These are phyloP conservation scores for Baorangia bicolor DNA, from an alignment of 768 basidiomycete genomes.

Conservation along the genomic window DNA sequence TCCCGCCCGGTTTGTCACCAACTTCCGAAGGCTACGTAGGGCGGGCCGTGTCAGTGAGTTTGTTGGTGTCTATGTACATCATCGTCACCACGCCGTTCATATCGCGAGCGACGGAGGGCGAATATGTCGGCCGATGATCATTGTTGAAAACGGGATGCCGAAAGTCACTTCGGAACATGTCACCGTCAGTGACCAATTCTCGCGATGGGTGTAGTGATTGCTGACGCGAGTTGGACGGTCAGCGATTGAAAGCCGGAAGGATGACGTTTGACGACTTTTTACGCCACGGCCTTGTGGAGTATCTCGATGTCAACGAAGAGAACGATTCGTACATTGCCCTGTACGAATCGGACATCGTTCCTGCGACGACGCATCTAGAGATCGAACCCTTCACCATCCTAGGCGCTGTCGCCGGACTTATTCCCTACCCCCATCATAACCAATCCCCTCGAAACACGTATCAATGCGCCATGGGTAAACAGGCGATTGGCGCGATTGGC, in stretches of 20 bases:
- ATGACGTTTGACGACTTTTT: slow-evolving; percentile 95
- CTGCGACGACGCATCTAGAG: slow-evolving; percentile 89
- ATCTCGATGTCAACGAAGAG: slow-evolving; percentile 98
- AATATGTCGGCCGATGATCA: slow-evolving; percentile 97
- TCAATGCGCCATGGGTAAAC: slow-evolving; percentile 99
- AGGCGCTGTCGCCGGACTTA: slow-evolving; percentile 96
- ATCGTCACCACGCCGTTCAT: slow-evolving; percentile 92
- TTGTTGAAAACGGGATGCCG: slow-evolving; percentile 80
- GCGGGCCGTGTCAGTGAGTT: slow-evolving; percentile 94
- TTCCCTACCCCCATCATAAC: slow-evolving; percentile 99
- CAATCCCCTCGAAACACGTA: slow-evolving; percentile 99
- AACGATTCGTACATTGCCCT: slow-evolving; percentile 96
- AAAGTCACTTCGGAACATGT: slow-evolving; percentile 82
- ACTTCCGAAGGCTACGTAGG: slow-evolving; percentile 90
- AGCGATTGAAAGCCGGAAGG: slow-evolving; percentile 78
- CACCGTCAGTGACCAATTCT: slow-evolving; percentile 41
- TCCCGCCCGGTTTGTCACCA: slow-evolving; percentile 80
- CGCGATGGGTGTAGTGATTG: neutral
- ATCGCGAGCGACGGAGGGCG: slow-evolving; percentile 97
- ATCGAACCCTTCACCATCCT: slow-evolving; percentile 98
- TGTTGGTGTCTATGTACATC: slow-evolving; percentile 93
- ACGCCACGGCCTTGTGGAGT: slow-evolving; percentile 89
- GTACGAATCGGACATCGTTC: slow-evolving; percentile 84
- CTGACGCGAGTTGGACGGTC: slow-evolving; percentile 11
- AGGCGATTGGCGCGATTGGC: slow-evolving; percentile 97